Percentiles rank a stretch among this genome's conserved stretches.
Conservation (phyloP, 2,329 filamentous ascomycete genomes). For the Microsporum canis region DNA sequence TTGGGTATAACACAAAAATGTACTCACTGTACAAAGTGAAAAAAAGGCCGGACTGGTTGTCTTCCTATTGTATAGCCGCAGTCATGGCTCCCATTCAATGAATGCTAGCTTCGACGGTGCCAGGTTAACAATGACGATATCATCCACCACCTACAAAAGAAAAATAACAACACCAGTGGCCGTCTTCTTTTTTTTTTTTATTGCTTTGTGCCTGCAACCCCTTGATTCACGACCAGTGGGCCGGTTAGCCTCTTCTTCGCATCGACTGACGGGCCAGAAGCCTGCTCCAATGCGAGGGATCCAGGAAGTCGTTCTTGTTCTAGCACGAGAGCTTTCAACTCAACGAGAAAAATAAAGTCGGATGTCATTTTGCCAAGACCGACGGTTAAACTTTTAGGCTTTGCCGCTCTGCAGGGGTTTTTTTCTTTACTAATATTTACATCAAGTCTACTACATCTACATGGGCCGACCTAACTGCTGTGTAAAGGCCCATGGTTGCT, state of each 20-base stretch:
- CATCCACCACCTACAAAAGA: not conserved
- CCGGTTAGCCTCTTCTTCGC: not conserved
- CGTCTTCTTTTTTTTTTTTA: not conserved
- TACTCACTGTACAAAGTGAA: not conserved
- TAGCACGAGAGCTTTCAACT: not conserved
- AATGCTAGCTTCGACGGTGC: not conserved
- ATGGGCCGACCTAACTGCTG: not conserved
- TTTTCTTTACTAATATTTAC: not conserved
- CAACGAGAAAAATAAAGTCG: not conserved
- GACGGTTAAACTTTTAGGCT: slow-evolving; percentile 3
- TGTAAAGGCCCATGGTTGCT: not conserved
- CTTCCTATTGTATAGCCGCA: slow-evolving; percentile 1
- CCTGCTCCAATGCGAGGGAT: not conserved
- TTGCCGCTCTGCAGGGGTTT: slow-evolving; percentile 4
- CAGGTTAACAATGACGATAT: not conserved
- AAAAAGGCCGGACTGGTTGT: not conserved
- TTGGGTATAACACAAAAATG: not conserved
- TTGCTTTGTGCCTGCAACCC: not conserved
- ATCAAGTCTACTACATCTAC: not conserved
- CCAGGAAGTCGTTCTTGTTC: not conserved
- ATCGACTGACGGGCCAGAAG: not conserved
- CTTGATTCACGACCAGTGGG: not conserved
- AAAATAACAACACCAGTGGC: not conserved
- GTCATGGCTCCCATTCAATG: slow-evolving; percentile 4
- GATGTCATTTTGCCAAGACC: slow-evolving; percentile 8